Percentiles rank a stretch among this genome's conserved stretches.
phyloP scores from a whole-genome alignment of 2,329 filamentous ascomycete species.

The Colletotrichum siamense region DNA sequence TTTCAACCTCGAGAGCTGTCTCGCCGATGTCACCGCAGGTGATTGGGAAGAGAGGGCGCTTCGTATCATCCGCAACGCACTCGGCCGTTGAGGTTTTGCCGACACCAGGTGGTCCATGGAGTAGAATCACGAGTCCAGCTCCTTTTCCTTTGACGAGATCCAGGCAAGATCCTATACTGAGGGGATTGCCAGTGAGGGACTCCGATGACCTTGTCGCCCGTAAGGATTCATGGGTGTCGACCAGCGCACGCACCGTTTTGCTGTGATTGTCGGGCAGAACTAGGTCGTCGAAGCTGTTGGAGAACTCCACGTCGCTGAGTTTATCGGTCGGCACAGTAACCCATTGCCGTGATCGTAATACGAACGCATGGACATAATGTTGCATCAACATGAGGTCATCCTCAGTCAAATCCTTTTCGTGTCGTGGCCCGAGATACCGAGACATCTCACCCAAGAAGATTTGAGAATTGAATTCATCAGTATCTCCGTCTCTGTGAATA shows the following conservation, averaged over 20 bases:
- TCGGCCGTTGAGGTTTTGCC: background rate
- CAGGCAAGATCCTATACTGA: background rate
- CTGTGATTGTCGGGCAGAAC: constrained; percentile 19
- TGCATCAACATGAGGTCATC: constrained; percentile 9
- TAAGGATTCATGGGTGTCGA: constrained; percentile 18
- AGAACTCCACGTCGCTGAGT: background rate
- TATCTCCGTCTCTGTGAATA: background rate
- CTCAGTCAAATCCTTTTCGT: background rate
- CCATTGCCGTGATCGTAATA: constrained; percentile 17
- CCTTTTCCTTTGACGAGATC: constrained; percentile 20
- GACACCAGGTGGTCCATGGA: background rate
- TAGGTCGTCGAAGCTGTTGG: constrained; percentile 21
- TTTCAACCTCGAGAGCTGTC: constrained; percentile 15
- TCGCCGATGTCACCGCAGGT: constrained; percentile 21
- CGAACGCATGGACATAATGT: constrained; percentile 13
- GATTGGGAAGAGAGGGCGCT: background rate
- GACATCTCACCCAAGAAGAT: background rate
- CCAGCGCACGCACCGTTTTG: constrained; percentile 13
- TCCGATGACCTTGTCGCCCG: background rate
- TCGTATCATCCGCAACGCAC: background rate
- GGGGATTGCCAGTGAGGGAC: background rate
- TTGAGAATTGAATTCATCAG: background rate
- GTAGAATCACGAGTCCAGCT: background rate
- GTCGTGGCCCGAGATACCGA: background rate
- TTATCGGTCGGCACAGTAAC: constrained; percentile 7